These are phyloP conservation scores for Entophlyctis luteolus DNA, from an alignment of 192 early-diverging fungal genomes.

Conservation along the genomic window DNA sequence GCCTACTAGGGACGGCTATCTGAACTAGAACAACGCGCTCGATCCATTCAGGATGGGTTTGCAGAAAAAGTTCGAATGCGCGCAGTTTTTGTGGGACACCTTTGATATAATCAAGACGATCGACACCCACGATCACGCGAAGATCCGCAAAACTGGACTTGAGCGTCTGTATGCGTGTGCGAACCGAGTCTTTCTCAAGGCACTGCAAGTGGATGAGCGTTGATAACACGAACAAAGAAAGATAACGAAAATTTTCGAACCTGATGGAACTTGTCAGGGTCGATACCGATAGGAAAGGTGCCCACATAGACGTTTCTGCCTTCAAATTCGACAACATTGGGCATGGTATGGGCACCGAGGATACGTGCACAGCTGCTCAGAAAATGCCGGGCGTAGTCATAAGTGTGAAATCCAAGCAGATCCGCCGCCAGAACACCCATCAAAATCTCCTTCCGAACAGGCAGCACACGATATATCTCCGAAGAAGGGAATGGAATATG, in stretches of 20 bases:
- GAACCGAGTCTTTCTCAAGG: background rate
- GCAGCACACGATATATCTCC: conserved; percentile 82
- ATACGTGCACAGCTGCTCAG: conserved; percentile 96
- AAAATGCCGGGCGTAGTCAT: conserved; percentile 99
- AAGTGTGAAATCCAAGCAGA: conserved; percentile 97
- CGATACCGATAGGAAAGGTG: conserved; percentile 99
- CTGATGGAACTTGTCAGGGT: conserved; percentile 89
- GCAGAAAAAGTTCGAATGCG: conserved; percentile 90
- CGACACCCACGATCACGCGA: conserved; percentile 93
- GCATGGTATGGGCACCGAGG: conserved; percentile 87
- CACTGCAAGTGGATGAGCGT: too few relatives aligned
- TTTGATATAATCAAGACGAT: conserved; percentile 99
- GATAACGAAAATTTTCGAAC: too few relatives aligned
- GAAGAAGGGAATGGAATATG: conserved; percentile 97
- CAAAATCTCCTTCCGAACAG: conserved; percentile 78
- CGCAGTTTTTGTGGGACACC: conserved; percentile 99
- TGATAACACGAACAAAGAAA: too few relatives aligned
- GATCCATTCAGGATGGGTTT: conserved; percentile 84
- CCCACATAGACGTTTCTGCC: conserved; percentile 91
- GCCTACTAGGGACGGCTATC: conserved; percentile 95
- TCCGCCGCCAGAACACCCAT: conserved; percentile 88
- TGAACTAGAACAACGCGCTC: conserved; percentile 95
- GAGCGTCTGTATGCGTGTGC: conserved; percentile 58
- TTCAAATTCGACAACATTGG: conserved; percentile 90
- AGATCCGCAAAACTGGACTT: conserved; percentile 79